phyloP scores from a whole-genome alignment of 345 rosid genomes.

The Eucalyptus shirleyi region DNA sequence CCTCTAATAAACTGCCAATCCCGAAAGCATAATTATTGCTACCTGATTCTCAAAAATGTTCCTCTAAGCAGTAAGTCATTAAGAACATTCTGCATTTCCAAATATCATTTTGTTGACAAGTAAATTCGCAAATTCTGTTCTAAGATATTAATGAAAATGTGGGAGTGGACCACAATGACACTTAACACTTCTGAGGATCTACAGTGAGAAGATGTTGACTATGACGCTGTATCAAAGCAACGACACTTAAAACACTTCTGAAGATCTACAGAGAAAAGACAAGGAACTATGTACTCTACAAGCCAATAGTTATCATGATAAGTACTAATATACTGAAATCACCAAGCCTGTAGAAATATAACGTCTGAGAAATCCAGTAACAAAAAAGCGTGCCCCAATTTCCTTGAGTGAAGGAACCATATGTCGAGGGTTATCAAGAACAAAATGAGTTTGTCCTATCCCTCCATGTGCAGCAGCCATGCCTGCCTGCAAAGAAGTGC shows the following conservation, averaged over 20 bases:
- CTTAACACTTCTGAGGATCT: background rate
- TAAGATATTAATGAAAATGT: background rate
- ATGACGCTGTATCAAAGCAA: background rate
- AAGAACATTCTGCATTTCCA: background rate
- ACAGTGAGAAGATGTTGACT: background rate
- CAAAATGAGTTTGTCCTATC: slow-evolving; percentile 31
- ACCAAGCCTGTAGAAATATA: slow-evolving; percentile 53
- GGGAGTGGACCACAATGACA: background rate
- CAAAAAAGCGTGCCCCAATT: slow-evolving; percentile 66
- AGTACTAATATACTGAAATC: slow-evolving; percentile 33
- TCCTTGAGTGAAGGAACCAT: slow-evolving; percentile 75
- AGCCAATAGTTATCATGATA: background rate
- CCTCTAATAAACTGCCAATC: slow-evolving; percentile 46
- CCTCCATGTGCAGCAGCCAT: slow-evolving; percentile 6
- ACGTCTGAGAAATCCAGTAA: slow-evolving; percentile 57
- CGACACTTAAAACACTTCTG: background rate
- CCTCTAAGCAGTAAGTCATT: background rate
- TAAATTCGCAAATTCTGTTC: background rate
- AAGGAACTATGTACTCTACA: background rate
- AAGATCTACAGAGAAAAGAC: background rate
- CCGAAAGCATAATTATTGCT: background rate
- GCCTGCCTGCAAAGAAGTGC: slow-evolving; percentile 40
- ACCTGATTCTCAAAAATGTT: background rate
- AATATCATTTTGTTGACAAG: background rate
- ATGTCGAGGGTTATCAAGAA: slow-evolving; percentile 52